Conservation (phyloP, 805 yeast genomes). For the Clavispora vitiphila region DNA sequence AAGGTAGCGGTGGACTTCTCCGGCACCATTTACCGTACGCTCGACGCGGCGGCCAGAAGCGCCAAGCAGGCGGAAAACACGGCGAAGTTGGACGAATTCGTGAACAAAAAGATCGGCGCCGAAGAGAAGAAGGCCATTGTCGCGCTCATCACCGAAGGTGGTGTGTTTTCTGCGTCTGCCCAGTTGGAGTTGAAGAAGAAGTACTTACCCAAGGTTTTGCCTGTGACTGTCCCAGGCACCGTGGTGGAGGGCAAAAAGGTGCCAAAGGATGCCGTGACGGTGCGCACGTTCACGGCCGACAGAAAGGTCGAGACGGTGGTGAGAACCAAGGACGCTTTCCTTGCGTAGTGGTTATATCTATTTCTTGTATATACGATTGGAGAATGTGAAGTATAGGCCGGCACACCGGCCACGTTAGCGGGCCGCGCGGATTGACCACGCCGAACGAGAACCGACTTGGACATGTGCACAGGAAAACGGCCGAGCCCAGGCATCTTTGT, state of each 20-base stretch:
- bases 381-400: too few relatives aligned
- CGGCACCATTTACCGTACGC: slow-evolving; percentile 35
- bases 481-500: too few relatives aligned
- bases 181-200: slow-evolving; percentile 38
- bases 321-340: slow-evolving; percentile 50
- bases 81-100: slow-evolving; percentile 17
- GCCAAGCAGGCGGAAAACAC: slow-evolving; percentile 18
- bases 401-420: too few relatives aligned
- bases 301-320: slow-evolving; percentile 49
- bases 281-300: slow-evolving; percentile 53
- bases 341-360: slow-evolving; percentile 3
- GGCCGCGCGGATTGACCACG: too few relatives aligned
- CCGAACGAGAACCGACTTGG: too few relatives aligned
- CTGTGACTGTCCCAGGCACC: slow-evolving; percentile 42
- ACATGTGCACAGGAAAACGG: too few relatives aligned
- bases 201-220: slow-evolving; percentile 53
- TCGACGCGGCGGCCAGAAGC: slow-evolving; percentile 25
- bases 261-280: slow-evolving; percentile 45
- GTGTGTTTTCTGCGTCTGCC: slow-evolving; percentile 33
- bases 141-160: slow-evolving; percentile 39
- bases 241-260: slow-evolving; percentile 40
- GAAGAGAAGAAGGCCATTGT: slow-evolving; percentile 39
- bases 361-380: slow-evolving; percentile 10
- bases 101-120: slow-evolving; percentile 23
- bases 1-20: slow-evolving; percentile 41